These are phyloP conservation scores for Hortaea werneckii DNA, from an alignment of 2,329 filamentous ascomycete genomes.

Conservation along the genomic window DNA sequence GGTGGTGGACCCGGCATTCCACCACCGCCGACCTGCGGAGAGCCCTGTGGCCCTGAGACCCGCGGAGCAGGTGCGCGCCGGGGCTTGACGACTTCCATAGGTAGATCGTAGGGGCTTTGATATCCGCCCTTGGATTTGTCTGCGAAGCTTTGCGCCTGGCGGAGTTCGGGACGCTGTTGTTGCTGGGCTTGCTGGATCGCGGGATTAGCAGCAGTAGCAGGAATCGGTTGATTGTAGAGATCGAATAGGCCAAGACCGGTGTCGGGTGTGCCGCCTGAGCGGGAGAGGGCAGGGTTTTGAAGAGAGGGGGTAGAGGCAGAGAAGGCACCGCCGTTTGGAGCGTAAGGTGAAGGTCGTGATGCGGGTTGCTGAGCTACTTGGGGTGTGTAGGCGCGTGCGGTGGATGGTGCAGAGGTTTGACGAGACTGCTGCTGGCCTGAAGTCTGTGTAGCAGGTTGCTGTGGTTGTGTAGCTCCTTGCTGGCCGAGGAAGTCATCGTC, in stretches of 20 bases:
- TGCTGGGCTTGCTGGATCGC: conserved; percentile 10
- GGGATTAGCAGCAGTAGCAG: background rate
- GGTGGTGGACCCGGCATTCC: conserved; percentile 40
- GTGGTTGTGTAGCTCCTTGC: conserved; percentile 1
- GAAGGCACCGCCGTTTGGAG: conserved; percentile 1
- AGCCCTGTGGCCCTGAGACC: conserved; percentile 7
- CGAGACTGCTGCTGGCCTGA: conserved; percentile 2
- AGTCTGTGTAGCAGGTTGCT: background rate
- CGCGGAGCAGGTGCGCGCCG: conserved; percentile 44
- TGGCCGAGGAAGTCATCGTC: conserved; percentile 10
- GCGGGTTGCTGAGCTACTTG: conserved; percentile 1
- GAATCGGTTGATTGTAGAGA: conserved; percentile 16
- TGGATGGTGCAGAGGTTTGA: conserved; percentile 1
- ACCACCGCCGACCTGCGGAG: background rate
- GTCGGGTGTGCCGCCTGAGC: conserved; percentile 22
- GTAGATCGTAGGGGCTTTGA: conserved; percentile 86
- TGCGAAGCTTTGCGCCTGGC: conserved; percentile 63
- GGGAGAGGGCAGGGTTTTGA: conserved; percentile 13
- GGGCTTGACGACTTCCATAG: conserved; percentile 71
- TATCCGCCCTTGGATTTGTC: conserved; percentile 89
- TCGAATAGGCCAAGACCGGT: conserved; percentile 21
- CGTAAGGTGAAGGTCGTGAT: conserved; percentile 11
- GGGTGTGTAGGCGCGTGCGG: conserved; percentile 2
- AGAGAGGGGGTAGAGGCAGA: background rate
- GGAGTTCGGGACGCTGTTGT: conserved; percentile 40